Conservation (phyloP, 805 yeast species). For the Cyberlindnera xylosilytica region DNA sequence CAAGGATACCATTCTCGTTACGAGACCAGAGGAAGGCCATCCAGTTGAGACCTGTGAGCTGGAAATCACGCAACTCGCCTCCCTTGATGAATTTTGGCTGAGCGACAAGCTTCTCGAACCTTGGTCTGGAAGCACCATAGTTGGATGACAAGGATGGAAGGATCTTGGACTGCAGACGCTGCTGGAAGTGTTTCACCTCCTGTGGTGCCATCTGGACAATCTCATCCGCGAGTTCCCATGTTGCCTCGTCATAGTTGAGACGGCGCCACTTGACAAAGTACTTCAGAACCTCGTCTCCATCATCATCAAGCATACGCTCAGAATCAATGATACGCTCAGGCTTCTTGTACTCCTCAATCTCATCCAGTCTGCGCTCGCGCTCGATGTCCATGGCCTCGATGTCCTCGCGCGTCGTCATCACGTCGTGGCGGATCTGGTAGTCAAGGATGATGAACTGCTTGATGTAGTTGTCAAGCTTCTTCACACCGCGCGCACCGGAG, state of each 20-base stretch:
- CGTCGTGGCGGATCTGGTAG: slow-evolving; percentile 73
- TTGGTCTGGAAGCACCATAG: slow-evolving; percentile 74
- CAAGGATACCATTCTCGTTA: slow-evolving; percentile 94
- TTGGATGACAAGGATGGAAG: slow-evolving; percentile 77
- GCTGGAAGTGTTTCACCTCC: slow-evolving; percentile 80
- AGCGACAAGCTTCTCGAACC: slow-evolving; percentile 77
- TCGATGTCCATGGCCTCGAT: slow-evolving; percentile 92
- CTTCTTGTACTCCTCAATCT: slow-evolving; percentile 73
- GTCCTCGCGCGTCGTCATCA: slow-evolving; percentile 84
- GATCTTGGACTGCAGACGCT: slow-evolving; percentile 76
- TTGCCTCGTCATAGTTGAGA: slow-evolving; percentile 88
- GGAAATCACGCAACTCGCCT: slow-evolving; percentile 95
- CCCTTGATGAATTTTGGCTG: slow-evolving; percentile 90
- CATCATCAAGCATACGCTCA: slow-evolving; percentile 61
- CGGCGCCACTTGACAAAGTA: slow-evolving; percentile 94
- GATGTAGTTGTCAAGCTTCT: slow-evolving; percentile 87
- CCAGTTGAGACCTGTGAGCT: slow-evolving; percentile 97
- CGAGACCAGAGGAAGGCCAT: slow-evolving; percentile 99
- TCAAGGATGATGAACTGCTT: slow-evolving; percentile 72
- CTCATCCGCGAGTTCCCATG: slow-evolving; percentile 92
- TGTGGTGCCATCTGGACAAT: slow-evolving; percentile 82
- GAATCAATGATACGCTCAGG: slow-evolving; percentile 91
- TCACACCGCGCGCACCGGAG: slow-evolving; percentile 62
- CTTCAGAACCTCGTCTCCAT: slow-evolving; percentile 64
- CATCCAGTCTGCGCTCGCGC: slow-evolving; percentile 79